Evolutionary conservation across 768 basidiomycete species (phyloP).

Genomic region (Cystoderma amianthinum): DNA sequence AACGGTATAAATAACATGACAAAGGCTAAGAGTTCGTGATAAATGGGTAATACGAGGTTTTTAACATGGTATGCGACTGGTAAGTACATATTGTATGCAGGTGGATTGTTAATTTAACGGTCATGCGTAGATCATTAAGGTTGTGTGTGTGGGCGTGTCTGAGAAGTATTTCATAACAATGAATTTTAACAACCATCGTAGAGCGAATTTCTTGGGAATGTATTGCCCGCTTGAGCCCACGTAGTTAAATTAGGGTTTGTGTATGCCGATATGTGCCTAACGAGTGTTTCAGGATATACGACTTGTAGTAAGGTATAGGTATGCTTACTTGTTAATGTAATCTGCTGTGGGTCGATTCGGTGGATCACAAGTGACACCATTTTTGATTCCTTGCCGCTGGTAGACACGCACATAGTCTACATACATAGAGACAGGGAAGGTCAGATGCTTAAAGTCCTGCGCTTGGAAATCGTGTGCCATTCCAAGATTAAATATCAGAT

Average conservation of each 20-base stretch:
- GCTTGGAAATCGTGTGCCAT: slow-evolving; percentile 72
- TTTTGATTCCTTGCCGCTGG: slow-evolving; percentile 65
- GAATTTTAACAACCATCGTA: slow-evolving; percentile 34
- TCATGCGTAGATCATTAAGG: neutral
- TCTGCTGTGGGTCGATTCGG: slow-evolving; percentile 66
- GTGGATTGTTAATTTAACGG: neutral
- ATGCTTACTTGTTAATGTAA: slow-evolving; percentile 65
- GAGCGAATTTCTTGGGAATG: slow-evolving; percentile 62
- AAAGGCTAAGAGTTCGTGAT: neutral
- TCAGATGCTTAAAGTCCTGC: slow-evolving; percentile 63
- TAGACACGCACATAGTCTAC: slow-evolving; percentile 90
- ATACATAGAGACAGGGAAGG: slow-evolving; percentile 75
- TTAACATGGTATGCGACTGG: neutral
- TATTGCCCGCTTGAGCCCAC: slow-evolving; percentile 72
- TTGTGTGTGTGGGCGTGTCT: neutral
- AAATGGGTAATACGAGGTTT: no score
- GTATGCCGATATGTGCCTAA: slow-evolving; percentile 51
- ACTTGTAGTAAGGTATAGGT: neutral
- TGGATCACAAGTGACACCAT: slow-evolving; percentile 78
- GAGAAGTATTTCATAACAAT: no score
- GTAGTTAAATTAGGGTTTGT: slow-evolving; percentile 79
- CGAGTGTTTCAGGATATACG: slow-evolving; percentile 2
- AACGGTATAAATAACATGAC: neutral
- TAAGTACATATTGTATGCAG: neutral
- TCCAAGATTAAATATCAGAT: slow-evolving; percentile 81